Evolutionary conservation across 441 rosid species (phyloP), one percentile per base, ranked within the genome.

Genomic region (Erodium texanum): DNA sequence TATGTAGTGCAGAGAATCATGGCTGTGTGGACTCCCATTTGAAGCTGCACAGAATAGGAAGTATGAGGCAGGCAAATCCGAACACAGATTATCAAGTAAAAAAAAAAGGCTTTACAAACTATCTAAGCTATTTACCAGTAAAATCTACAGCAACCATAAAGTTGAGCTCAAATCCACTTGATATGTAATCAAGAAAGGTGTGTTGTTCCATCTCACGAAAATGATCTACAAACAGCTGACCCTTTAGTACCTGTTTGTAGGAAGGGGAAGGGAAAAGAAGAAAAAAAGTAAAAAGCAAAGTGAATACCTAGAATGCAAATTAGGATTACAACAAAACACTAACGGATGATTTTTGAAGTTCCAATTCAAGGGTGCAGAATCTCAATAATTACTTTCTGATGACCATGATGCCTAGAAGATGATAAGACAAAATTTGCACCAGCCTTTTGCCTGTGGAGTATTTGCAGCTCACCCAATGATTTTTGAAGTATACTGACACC

Each of bases 101-200:
- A 58, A 48, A 58, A 12, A 64, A 70, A 43, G 24, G 19, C 11
- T 24, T 20, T 18, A 14, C 7, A 9, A 4, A 38, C 23, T 58
- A 9, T 48, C 5, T 24, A 29, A 68, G 52, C 62, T 64, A 67
- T 24, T 71, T 66, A 87, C 97, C 94, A 10, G 98, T 92, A 72
- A 92, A 92, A 79, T 92, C 98, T 66, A 89, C 81, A 32, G 98
- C 96, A 72, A 92, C 95, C 94, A 92, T 88, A 68, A 92, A 92
- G 69, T 89, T 92, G 22, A 89, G 85, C 76, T 92, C 86, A 18
- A 86, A 92, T 14, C 96, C 95, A 62, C 88, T 83, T n/a, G 96
- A 84, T 58, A 89, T 82, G 78, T 92, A 92, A 77, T 88, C 96
- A 69, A 92, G 82, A 80, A 92, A 89, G 75, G 82, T 89, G 74